Evolutionary conservation across 2,329 filamentous ascomycete genomes (phyloP).

Genomic region (Dissoconium aciculare): DNA sequence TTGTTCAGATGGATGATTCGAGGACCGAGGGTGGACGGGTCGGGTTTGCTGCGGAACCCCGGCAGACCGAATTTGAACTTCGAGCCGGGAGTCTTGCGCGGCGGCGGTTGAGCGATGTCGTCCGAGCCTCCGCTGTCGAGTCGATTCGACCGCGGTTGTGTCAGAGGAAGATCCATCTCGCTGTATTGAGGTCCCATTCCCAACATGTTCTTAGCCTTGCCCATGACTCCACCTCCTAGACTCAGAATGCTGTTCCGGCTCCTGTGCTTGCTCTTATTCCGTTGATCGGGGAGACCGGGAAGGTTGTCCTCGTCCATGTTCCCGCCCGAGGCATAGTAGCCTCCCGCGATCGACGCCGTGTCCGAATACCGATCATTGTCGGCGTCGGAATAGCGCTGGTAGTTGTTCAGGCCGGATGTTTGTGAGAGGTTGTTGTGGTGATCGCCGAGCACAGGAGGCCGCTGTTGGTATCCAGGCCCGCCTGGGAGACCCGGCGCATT

Average conservation of each 20-base stretch:
- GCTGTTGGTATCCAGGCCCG: conserved; percentile 26
- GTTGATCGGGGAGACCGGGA: conserved; percentile 37
- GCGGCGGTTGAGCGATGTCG: conserved; percentile 11
- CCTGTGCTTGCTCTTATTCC: conserved; percentile 26
- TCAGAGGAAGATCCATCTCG: conserved; percentile 94
- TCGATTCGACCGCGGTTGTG: conserved; percentile 47
- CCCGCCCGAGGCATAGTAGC: conserved; percentile 60
- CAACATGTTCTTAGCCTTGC: conserved; percentile 75
- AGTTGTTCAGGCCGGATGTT: conserved; percentile 71
- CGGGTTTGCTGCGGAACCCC: conserved; percentile 63
- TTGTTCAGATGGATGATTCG: conserved; percentile 94
- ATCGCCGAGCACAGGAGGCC: conserved; percentile 25
- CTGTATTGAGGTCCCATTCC: conserved; percentile 81
- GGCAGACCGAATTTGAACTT: conserved; percentile 84
- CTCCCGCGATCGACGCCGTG: conserved; percentile 31
- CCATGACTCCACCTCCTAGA: conserved; percentile 74
- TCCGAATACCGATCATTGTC: conserved; percentile 66
- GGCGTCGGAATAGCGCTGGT: conserved; percentile 78
- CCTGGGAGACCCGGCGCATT: conserved; percentile 28
- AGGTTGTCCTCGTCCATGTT: conserved; percentile 42
- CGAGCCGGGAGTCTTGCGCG: conserved; percentile 47
- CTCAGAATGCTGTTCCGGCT: conserved; percentile 81
- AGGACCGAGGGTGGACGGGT: conserved; percentile 81
- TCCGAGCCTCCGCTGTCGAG: conserved; percentile 9
- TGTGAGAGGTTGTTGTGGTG: conserved; percentile 46